Evolutionary conservation across 306 rosid genomes (phyloP).

Genomic region (Crataegus laevigata): DNA sequence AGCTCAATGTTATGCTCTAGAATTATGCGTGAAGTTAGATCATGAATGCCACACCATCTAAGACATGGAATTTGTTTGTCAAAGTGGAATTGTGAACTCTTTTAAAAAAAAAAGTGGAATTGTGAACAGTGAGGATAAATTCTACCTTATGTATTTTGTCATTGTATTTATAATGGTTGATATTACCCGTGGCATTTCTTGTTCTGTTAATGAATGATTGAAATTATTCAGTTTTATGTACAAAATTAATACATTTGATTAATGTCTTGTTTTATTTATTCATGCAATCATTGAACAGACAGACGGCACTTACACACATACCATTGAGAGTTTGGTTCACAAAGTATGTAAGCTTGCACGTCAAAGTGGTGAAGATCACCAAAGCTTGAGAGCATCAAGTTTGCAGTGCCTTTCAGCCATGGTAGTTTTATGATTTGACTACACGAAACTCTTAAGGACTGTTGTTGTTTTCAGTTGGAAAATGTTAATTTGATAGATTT

Average conservation of each 20-base stretch:
- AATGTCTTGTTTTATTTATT: constrained; percentile 3
- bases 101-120: background rate
- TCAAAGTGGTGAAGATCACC: constrained; percentile 51
- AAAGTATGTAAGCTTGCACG: constrained; percentile 63
- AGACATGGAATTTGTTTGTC: background rate
- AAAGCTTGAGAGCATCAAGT: constrained; percentile 82
- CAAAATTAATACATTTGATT: background rate
- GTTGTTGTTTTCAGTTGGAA: background rate
- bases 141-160: background rate
- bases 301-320: constrained; percentile 75
- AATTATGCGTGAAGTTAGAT: background rate
- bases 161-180: background rate
- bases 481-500: constrained; percentile 15
- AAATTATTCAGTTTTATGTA: background rate
- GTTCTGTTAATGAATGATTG: background rate
- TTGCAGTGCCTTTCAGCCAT: constrained; percentile 97
- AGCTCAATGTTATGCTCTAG: background rate
- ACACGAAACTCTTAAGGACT: background rate
- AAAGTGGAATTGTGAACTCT: background rate
- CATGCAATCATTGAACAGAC: constrained; percentile 42
- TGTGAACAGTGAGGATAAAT: background rate
- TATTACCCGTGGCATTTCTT: background rate
- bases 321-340: constrained; percentile 64
- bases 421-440: constrained; percentile 36
- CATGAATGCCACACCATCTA: background rate